phyloP scores from a whole-genome alignment of 2,329 filamentous ascomycete genomes.

The Pseudocercospora musae region DNA sequence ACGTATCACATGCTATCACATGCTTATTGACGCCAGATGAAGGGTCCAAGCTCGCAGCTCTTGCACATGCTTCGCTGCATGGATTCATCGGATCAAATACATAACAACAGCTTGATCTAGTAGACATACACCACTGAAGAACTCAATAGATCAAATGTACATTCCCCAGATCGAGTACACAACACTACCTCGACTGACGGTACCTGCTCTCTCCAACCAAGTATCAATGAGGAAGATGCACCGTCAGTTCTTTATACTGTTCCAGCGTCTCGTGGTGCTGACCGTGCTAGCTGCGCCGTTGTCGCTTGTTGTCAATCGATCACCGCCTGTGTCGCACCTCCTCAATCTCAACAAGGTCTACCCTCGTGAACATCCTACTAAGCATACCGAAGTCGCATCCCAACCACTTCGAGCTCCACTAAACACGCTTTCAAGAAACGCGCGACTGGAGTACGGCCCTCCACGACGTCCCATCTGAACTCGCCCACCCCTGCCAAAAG shows the following conservation, averaged over 20 bases:
- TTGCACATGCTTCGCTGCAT: not conserved
- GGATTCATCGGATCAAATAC: not conserved
- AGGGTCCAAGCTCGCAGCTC: not conserved
- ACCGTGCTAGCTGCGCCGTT: not conserved
- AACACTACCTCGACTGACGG: not conserved
- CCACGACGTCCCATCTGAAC: not conserved
- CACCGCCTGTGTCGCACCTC: not conserved
- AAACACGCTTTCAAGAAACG: not conserved
- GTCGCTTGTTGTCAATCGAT: not conserved
- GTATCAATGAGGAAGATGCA: not conserved
- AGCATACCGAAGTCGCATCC: not conserved
- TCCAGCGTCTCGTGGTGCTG: not conserved
- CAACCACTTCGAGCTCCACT: not conserved
- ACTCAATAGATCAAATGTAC: not conserved
- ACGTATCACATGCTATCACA: not conserved
- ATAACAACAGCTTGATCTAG: not conserved
- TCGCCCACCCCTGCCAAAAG: not conserved
- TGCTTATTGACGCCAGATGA: too few relatives aligned
- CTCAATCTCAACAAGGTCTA: not conserved
- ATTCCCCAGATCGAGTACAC: not conserved
- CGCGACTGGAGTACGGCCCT: not conserved
- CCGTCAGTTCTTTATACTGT: too few relatives aligned
- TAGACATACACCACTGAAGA: not conserved
- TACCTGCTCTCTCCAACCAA: not conserved
- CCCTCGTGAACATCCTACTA: not conserved